A percentile compares a stretch with the other conserved stretches of the same genome.
These are phyloP conservation scores for Orbilia blumenaviensis DNA, from an alignment of 2,329 filamentous ascomycete species.

Conservation along the genomic window DNA sequence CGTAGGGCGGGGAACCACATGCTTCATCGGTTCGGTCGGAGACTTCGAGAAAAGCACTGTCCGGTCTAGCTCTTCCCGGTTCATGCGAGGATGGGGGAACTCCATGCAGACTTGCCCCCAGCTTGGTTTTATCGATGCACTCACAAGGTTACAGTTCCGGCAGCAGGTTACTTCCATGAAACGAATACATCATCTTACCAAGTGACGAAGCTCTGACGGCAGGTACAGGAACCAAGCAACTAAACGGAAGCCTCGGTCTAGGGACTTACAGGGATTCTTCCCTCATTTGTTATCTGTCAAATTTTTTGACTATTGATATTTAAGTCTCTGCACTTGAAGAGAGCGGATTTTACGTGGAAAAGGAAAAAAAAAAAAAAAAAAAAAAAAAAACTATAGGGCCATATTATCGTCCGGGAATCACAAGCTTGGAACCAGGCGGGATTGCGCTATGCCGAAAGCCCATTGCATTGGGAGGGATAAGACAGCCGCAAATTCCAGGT, in stretches of 20 bases:
- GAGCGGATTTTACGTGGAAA: no score
- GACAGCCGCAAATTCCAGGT: not conserved
- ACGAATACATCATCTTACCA: conserved; percentile 30
- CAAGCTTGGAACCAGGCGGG: conserved; percentile 20
- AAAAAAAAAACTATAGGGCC: conserved; percentile 3
- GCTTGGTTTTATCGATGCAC: conserved; percentile 6
- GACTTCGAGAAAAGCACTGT: conserved; percentile 39
- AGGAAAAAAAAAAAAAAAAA: not conserved
- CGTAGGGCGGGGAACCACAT: conserved; percentile 53
- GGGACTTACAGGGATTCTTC: conserved; percentile 16
- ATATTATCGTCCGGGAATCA: conserved; percentile 24
- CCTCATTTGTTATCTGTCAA: conserved; percentile 27
- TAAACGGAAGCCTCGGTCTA: conserved; percentile 31
- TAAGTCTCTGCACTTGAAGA: not conserved
- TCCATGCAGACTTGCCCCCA: conserved; percentile 39
- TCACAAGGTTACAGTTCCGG: conserved; percentile 18
- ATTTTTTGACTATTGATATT: not conserved
- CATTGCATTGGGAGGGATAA: conserved; percentile 5
- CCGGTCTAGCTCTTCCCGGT: conserved; percentile 31
- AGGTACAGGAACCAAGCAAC: conserved; percentile 40
- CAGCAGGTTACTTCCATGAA: conserved; percentile 15
- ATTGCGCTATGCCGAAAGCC: conserved; percentile 40
- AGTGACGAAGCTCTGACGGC: conserved; percentile 39
- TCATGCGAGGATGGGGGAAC: conserved; percentile 52
- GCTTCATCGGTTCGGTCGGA: conserved; percentile 54